These are phyloP conservation scores for Wallacemonas sp. DNA, from an alignment of 208 protist species.

Conservation along the genomic window DNA sequence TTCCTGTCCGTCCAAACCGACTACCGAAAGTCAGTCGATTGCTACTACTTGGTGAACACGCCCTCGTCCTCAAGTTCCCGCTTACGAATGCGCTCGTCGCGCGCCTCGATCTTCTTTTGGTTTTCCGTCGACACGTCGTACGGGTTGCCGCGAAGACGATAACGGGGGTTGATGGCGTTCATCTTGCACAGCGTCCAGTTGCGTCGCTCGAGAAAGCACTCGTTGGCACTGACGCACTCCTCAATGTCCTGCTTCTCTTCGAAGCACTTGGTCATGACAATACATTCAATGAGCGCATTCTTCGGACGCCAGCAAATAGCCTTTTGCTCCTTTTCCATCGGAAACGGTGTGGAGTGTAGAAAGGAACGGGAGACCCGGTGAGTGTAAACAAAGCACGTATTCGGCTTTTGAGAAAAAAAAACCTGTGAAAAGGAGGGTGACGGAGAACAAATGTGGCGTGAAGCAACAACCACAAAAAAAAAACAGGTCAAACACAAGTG, in stretches of 20 bases:
- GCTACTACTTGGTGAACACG: constrained; percentile 53
- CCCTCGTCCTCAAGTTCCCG: constrained; percentile 84
- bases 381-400: not conserved
- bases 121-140: constrained; percentile 88
- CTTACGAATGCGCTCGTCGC: constrained; percentile 78
- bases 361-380: too few relatives aligned
- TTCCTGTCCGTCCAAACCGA: not conserved
- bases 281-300: constrained; percentile 85
- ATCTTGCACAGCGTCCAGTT: constrained; percentile 92
- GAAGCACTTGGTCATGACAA: constrained; percentile 87
- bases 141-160: constrained; percentile 84
- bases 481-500: too few relatives aligned
- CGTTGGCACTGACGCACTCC: constrained; percentile 74
- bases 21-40: not conserved
- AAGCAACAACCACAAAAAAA: too few relatives aligned
- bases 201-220: constrained; percentile 82
- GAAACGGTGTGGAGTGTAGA: not conserved
- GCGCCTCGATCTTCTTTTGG: constrained; percentile 87
- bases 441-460: too few relatives aligned
- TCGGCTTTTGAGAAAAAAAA: too few relatives aligned
- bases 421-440: too few relatives aligned
- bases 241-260: constrained; percentile 81
- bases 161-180: constrained; percentile 87
- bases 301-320: constrained; percentile 89
- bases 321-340: constrained; percentile 83